Base-by-base conservation (phyloP, 176 grass and related monocot genomes). In the Oropetium thomaeum region DNA sequence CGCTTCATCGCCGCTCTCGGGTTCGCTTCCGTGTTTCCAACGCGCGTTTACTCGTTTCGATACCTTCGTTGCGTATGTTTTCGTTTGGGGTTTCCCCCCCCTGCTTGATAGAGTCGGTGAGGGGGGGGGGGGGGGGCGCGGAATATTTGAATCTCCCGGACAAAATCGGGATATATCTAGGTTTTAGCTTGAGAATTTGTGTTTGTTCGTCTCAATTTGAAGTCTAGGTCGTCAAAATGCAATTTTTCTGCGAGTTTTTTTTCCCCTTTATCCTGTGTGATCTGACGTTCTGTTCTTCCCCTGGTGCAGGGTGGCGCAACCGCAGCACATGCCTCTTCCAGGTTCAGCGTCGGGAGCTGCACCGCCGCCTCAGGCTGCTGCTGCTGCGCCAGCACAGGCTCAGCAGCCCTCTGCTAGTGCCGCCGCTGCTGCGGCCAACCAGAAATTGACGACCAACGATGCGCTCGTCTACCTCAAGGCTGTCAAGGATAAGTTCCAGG, bases 401-500 rank as follows among this genome's bases (percentile, higher is more conserved):
- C 69, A 73, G 49, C 80, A 82, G 61, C 22, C 63, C 0, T 15
- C 69, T 0, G 53, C 39, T 23, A 67, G 47, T 0, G 60, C 67
- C 0, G n/a, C n/a, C n/a, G 34, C 62, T 0, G 58, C 58, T 0
- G 19, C 62, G 8, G 73, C 67, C 26, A 83, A 78, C 44, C 80
- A 77, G 65, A 99, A 95, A 70, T 84, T 99, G 53, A 99, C 96
- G 27, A 99, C 96, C 1, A 92, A 94, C 62, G 96, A 99, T 43
- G 96, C 96, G 0, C 89, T 99, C 23, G 91, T 89, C 68, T 99
- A 99, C 76, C 77, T 99, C 49, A 99, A 95, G 81, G 83, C 69
- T 16, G 96, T 99, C 23, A 99, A 99, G 71, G 96, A 99, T 75
- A 99, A 95, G 82, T 99, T 99, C 84, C 91, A 90, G 65, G 96